Evolutionary conservation across 2,329 filamentous ascomycete genomes (phyloP).

Genomic region (Akanthomyces muscarius): DNA sequence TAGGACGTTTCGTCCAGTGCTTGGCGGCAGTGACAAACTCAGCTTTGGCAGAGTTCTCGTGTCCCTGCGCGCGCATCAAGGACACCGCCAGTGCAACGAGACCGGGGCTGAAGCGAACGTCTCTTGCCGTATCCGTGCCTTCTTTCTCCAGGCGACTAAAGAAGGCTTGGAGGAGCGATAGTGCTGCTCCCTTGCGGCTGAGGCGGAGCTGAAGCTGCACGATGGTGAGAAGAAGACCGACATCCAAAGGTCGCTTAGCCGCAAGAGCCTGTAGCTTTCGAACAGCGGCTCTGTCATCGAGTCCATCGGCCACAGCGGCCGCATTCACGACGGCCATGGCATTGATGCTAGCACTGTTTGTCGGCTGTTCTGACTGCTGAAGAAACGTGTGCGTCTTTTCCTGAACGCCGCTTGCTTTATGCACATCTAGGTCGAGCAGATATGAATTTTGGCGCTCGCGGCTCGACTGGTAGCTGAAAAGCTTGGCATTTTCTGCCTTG

Average conservation of each 20-base stretch:
- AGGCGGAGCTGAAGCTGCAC: conserved; percentile 75
- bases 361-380: conserved; percentile 25
- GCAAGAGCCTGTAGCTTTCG: conserved; percentile 66
- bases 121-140: conserved; percentile 51
- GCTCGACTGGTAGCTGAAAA: conserved; percentile 66
- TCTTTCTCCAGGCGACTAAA: conserved; percentile 67
- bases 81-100: conserved; percentile 76
- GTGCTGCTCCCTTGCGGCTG: conserved; percentile 68
- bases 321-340: conserved; percentile 55
- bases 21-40: conserved; percentile 75
- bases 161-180: conserved; percentile 71
- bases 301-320: conserved; percentile 64
- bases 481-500: conserved; percentile 54
- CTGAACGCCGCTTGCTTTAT: conserved; percentile 63
- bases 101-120: conserved; percentile 78
- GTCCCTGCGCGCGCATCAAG: conserved; percentile 72
- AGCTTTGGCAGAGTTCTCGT: conserved; percentile 64
- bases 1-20: conserved; percentile 68
- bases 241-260: conserved; percentile 70
- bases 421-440: conserved; percentile 59
- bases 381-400: conserved; percentile 43
- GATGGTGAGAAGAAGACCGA: conserved; percentile 75
- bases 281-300: conserved; percentile 60
- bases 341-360: conserved; percentile 32
- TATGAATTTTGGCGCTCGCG: conserved; percentile 58